Percentiles rank a stretch among this genome's conserved stretches.
Evolutionary conservation across 1,284 basidiomycete species (phyloP).

Genomic region (Marasmius tenuissimus): DNA sequence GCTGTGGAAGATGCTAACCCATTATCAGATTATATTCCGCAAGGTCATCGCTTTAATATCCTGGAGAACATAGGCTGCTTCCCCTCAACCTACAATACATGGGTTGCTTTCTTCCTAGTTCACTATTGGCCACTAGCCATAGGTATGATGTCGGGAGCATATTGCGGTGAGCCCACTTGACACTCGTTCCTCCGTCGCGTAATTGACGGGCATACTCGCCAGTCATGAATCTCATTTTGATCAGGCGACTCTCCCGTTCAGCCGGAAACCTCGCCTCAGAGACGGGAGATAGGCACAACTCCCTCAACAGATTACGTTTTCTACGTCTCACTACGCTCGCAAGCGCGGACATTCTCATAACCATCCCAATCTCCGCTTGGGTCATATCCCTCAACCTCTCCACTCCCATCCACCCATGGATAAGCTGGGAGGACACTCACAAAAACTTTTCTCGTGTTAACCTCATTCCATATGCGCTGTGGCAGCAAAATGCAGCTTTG

Average conservation of each 20-base stretch:
- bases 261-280: constrained; percentile 16
- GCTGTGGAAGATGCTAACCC: constrained; percentile 1
- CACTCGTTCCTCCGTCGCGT: background rate
- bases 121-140: constrained; percentile 37
- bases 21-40: constrained; percentile 27
- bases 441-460: constrained; percentile 40
- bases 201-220: constrained; percentile 1
- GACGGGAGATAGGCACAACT: background rate
- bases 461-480: constrained; percentile 36
- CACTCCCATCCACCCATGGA: constrained; percentile 40
- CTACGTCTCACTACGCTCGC: constrained; percentile 64
- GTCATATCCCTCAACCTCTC: constrained; percentile 34
- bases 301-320: constrained; percentile 28
- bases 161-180: constrained; percentile 30
- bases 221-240: constrained; percentile 33
- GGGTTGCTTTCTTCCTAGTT: constrained; percentile 33
- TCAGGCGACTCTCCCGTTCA: constrained; percentile 25
- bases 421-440: constrained; percentile 57
- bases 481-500: constrained; percentile 23
- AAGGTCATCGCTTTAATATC: constrained; percentile 34
- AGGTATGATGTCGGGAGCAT: constrained; percentile 37
- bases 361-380: constrained; percentile 46
- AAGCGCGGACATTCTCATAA: constrained; percentile 42
- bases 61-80: constrained; percentile 27
- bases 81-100: constrained; percentile 30